A percentile compares a stretch with the other conserved stretches of the same genome.
Conservation (phyloP, 768 basidiomycete genomes). For the Jaapia argillacea region DNA sequence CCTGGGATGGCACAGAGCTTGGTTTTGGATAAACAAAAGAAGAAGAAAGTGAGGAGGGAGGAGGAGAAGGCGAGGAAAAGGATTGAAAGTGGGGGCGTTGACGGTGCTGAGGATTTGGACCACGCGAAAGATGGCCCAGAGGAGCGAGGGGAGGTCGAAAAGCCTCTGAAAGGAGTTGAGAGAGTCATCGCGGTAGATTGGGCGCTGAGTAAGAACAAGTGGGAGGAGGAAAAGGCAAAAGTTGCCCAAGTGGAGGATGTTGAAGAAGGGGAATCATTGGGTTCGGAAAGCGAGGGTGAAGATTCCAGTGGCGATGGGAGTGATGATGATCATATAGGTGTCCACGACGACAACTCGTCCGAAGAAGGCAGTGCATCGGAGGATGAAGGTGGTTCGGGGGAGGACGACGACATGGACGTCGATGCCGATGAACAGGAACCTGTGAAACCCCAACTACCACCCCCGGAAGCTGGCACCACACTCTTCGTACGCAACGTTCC, state of each 20-base stretch:
- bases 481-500: slow-evolving; percentile 92
- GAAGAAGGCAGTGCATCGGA: slow-evolving; percentile 6
- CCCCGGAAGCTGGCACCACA: slow-evolving; percentile 82
- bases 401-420: slow-evolving; percentile 17
- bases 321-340: slow-evolving; percentile 13
- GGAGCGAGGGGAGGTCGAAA: too few species aligned
- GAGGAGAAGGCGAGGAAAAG: slow-evolving; percentile 25
- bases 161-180: slow-evolving; percentile 28
- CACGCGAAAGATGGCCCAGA: slow-evolving; percentile 27
- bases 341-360: too few species aligned
- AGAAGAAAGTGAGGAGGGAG: slow-evolving; percentile 47
- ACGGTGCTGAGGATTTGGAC: slow-evolving; percentile 21
- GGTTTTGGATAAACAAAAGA: slow-evolving; percentile 55
- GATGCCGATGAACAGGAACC: slow-evolving; percentile 30
- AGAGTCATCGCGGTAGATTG: slow-evolving; percentile 89
- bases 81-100: slow-evolving; percentile 15
- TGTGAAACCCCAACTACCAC: slow-evolving; percentile 61
- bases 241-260: slow-evolving; percentile 25
- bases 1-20: slow-evolving; percentile 51
- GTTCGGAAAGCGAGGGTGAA: slow-evolving; percentile 12
- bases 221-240: slow-evolving; percentile 71
- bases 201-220: slow-evolving; percentile 91
- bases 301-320: slow-evolving; percentile 7
- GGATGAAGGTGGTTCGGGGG: slow-evolving; percentile 14
- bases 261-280: slow-evolving; percentile 23